Conservation (phyloP, 2,329 filamentous ascomycete genomes). For the Lasiodiplodia sp. region DNA sequence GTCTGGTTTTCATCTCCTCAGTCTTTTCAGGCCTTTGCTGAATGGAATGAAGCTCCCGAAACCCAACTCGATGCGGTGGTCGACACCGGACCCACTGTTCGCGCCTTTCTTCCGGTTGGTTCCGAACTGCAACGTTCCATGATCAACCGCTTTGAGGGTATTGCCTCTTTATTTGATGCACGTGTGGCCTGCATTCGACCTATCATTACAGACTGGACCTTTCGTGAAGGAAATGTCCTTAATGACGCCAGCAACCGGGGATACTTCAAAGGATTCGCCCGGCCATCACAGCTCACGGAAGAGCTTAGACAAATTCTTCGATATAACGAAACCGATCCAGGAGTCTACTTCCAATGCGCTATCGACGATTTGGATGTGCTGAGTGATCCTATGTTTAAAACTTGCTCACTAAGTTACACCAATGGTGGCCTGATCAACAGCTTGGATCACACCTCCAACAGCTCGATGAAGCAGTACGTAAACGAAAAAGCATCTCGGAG, state of each 20-base stretch:
- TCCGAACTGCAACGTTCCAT: background rate
- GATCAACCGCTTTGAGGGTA: background rate
- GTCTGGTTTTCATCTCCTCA: background rate
- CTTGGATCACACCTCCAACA: conserved; percentile 1
- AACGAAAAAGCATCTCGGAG: background rate
- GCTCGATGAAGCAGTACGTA: background rate
- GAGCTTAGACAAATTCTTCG: background rate
- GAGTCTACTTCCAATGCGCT: background rate
- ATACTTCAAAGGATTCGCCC: background rate
- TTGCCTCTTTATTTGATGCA: background rate
- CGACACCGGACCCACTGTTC: conserved; percentile 9
- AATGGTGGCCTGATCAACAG: conserved; percentile 3
- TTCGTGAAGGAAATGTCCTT: background rate
- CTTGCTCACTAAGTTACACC: background rate
- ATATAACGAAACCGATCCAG: background rate
- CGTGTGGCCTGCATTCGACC: conserved; percentile 8
- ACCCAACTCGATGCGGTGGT: background rate
- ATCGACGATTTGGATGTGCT: background rate
- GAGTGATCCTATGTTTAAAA: background rate
- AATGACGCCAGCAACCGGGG: background rate
- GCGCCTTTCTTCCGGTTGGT: background rate
- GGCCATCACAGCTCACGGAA: background rate
- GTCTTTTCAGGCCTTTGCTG: conserved; percentile 2
- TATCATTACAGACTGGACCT: background rate
- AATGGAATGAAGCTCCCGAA: background rate